A percentile compares a stretch with the other conserved stretches of the same genome.
Conservation (phyloP, 179 eudicot genomes). For the Heliamphora pulchella region DNA sequence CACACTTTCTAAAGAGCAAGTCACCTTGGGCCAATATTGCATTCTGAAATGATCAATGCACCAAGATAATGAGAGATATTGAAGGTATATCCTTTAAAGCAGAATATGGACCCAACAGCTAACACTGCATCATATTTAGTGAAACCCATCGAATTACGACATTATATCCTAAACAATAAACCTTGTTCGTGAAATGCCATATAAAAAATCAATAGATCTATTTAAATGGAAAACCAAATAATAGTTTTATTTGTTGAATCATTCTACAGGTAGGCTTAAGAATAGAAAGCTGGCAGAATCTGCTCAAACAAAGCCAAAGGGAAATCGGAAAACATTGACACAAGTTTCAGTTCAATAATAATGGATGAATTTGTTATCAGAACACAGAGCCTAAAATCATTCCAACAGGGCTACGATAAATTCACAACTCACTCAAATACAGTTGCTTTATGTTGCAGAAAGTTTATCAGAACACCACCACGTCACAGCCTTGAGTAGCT, state of each 20-base stretch:
- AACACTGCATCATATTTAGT: not conserved
- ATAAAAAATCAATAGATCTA: not conserved
- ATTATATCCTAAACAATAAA: not conserved
- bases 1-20: not conserved
- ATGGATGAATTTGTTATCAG: not conserved
- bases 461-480: not conserved
- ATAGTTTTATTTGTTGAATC: not conserved
- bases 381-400: not conserved
- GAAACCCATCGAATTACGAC: not conserved
- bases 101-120: not conserved
- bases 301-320: not conserved
- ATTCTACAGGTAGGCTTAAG: not conserved
- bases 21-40: no score
- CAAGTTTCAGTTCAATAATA: not conserved
- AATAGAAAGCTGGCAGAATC: not conserved
- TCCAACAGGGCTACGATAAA: not conserved
- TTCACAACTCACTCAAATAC: constrained; percentile 9
- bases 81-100: not conserved
- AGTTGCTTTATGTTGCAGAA: not conserved
- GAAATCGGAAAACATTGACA: not conserved
- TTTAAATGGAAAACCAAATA: not conserved
- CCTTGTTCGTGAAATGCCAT: not conserved
- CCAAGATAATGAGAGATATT: not conserved
- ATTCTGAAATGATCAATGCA: no score
- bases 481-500: constrained; percentile 1